These are phyloP conservation scores for Galerina marginata DNA, from an alignment of 768 basidiomycete genomes.

Conservation along the genomic window DNA sequence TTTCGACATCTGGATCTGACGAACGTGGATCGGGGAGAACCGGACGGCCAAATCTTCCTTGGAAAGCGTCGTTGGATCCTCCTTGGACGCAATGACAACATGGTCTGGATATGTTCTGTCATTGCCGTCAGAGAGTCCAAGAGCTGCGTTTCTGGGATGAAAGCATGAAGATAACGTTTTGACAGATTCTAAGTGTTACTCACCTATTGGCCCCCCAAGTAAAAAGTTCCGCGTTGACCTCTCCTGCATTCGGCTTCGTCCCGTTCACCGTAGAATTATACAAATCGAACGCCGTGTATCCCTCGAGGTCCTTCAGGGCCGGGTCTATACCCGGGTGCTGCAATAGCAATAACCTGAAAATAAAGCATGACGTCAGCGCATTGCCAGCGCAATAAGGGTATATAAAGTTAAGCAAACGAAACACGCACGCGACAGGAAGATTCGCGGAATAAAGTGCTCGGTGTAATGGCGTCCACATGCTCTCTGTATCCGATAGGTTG, in stretches of 20 bases:
- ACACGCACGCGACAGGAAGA: constrained; percentile 65
- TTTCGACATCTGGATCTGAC: constrained; percentile 80
- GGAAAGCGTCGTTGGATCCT: constrained; percentile 30
- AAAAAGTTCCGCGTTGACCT: constrained; percentile 63
- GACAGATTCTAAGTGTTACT: constrained; percentile 6
- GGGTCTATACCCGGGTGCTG: constrained; percentile 76
- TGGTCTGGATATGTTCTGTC: constrained; percentile 84
- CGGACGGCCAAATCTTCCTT: constrained; percentile 43
- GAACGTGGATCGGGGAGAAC: constrained; percentile 68
- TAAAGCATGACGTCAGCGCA: constrained; percentile 27
- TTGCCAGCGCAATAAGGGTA: constrained; percentile 7
- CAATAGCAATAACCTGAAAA: constrained; percentile 70
- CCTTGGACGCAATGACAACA: constrained; percentile 55
- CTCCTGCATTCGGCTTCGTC: constrained; percentile 57
- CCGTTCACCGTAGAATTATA: constrained; percentile 89
- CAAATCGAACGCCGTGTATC: constrained; percentile 89
- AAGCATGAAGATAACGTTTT: background rate
- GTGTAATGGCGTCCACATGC: constrained; percentile 91
- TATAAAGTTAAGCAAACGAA: background rate
- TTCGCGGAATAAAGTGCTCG: constrained; percentile 85
- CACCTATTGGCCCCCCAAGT: constrained; percentile 90
- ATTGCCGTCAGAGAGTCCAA: constrained; percentile 82
- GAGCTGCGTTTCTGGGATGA: constrained; percentile 72
- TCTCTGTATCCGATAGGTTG: constrained; percentile 83
- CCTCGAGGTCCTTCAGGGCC: constrained; percentile 81